Evolutionary conservation across 2,329 filamentous ascomycete genomes (phyloP).

Genomic region (Fusarium chlamydosporum): DNA sequence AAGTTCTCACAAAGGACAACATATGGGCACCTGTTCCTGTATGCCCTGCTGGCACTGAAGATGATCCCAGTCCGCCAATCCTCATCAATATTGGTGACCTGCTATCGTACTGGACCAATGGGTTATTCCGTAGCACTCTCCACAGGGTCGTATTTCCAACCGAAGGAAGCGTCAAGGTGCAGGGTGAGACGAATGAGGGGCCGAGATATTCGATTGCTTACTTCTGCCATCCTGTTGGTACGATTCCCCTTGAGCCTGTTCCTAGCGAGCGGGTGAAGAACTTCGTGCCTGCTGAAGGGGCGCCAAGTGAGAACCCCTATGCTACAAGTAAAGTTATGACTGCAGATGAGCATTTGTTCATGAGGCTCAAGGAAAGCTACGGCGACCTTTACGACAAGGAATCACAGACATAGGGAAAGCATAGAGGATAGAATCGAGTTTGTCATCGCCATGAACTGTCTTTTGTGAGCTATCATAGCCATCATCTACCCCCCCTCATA

Average conservation of each 20-base stretch:
- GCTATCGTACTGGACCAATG: conserved; percentile 90
- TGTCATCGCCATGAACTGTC: not conserved
- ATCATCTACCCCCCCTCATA: not conserved
- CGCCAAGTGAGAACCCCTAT: conserved; percentile 61
- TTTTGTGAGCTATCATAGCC: not conserved
- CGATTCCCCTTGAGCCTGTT: conserved; percentile 67
- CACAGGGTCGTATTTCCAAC: conserved; percentile 84
- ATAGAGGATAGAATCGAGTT: not conserved
- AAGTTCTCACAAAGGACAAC: conserved; percentile 75
- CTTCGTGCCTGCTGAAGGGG: conserved; percentile 55
- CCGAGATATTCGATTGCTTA: conserved; percentile 76
- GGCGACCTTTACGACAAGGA: conserved; percentile 66
- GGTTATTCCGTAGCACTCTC: conserved; percentile 86
- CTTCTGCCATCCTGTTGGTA: conserved; percentile 75
- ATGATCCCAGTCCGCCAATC: conserved; percentile 77
- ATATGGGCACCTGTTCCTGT: conserved; percentile 77
- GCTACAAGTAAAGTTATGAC: conserved; percentile 70
- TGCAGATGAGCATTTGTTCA: conserved; percentile 73
- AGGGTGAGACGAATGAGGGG: conserved; percentile 64
- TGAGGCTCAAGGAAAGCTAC: conserved; percentile 73
- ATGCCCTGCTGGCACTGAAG: conserved; percentile 70
- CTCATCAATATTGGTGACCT: conserved; percentile 81
- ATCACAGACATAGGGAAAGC: conserved; percentile 26
- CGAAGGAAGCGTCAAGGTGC: conserved; percentile 44
- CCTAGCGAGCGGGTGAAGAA: conserved; percentile 70